Evolutionary conservation across 345 rosid genomes (phyloP), one percentile per base, ranked within the genome.

Genomic region (Eucalyptus curtisii): DNA sequence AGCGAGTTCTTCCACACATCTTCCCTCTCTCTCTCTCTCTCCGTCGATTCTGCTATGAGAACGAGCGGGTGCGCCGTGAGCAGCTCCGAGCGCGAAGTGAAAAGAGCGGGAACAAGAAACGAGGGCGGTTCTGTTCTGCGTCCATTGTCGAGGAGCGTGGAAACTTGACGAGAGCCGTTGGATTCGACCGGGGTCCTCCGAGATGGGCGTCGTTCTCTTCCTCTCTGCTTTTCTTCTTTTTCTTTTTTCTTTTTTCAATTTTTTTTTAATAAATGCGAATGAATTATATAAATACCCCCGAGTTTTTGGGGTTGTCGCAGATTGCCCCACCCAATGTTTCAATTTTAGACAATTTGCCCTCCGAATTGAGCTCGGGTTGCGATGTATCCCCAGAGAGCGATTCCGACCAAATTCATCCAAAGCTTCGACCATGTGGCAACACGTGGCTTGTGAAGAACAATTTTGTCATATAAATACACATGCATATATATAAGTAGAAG

Each of bases 1-100:
- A 97, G 24, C 99, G 97, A 92, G 94, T 92, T 93, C 98, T 94
- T 71, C 99, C 99, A 14, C 99, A 96, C 99, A 97, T 97, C 45
- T 15, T 30, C 49, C 8, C 49, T 48, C 19, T 6, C 59, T 17
- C 37, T 13, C 37, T 30, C 40, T 6, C 40, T 15, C 40, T 16
- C 76, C 40, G 19, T 31, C 76, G 76, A 64, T 64, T 40, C 27
- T 40, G 82, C 82, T 37, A 20, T 7, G 27, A 40, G 82, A 2
- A 68, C 44, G 80, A 68, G 80, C 68, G 17, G 7, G 17, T 4
- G 76, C 40, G 40, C 37, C 10, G 82, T 3, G 47, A 10, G 82
- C 82, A 10, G 82, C 40, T 42, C 37, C 27, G 47, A 76, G 47
- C 19, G 47, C 47, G 82, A 76, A 76, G 47, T 76, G 47, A 0